These are phyloP conservation scores for Sarocladiaceae sp. DNA, from an alignment of 2,329 filamentous ascomycete genomes.

Conservation along the genomic window DNA sequence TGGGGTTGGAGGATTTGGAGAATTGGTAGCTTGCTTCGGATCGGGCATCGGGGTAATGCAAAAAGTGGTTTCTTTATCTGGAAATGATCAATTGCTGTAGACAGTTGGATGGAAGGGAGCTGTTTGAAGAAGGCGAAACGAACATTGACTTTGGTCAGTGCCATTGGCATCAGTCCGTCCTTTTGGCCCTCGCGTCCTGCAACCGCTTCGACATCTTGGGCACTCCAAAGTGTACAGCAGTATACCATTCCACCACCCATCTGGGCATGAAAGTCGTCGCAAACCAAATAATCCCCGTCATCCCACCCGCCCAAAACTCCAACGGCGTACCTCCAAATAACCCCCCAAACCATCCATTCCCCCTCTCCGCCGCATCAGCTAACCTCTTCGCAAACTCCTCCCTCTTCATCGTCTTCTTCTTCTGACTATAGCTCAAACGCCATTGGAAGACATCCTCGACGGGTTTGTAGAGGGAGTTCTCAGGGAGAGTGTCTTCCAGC, in stretches of 20 bases:
- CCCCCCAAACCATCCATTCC: conserved; percentile 5
- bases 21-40: too few relatives aligned
- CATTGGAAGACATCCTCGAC: conserved; percentile 41
- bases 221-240: conserved; percentile 10
- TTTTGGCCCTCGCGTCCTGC: conserved; percentile 7
- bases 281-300: conserved; percentile 11
- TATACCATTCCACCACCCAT: conserved; percentile 8
- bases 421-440: conserved; percentile 45
- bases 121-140: neutral
- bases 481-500: conserved; percentile 35
- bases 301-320: conserved; percentile 11
- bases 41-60: too few relatives aligned
- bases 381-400: conserved; percentile 9
- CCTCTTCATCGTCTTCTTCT: conserved; percentile 28
- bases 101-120: too few relatives aligned
- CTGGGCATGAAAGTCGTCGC: conserved; percentile 11
- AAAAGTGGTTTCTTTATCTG: too few relatives aligned
- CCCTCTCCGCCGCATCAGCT: neutral
- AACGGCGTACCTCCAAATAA: conserved; percentile 9
- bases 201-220: conserved; percentile 10
- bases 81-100: too few relatives aligned
- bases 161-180: conserved; percentile 4
- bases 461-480: conserved; percentile 42
- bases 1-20: too few relatives aligned
- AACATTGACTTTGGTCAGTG: neutral